Base-by-base conservation (phyloP, 495 filamentous ascomycete species). In the Parachaetomium inaequale region DNA sequence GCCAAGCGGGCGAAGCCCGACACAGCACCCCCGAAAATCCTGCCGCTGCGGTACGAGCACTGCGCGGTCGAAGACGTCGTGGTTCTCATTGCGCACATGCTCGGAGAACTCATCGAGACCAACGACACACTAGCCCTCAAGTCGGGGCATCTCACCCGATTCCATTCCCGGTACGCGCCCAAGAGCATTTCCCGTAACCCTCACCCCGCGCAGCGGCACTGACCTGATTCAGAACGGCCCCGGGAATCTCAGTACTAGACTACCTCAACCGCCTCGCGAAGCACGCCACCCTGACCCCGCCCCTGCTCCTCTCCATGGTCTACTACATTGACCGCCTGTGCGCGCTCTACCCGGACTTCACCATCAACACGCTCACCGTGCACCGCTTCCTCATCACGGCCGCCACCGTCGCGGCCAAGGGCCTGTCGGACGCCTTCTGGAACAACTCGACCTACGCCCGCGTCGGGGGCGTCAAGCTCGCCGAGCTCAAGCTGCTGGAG, bases 251-350 rank as follows among this genome's bases (percentile, higher is more conserved):
- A 52, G 92, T 98, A 19, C 78, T 84, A 38, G 94, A 98, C 70
- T 98, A 98, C 73, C 81, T 98, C 7, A 87, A 92, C 68, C 88
- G 94, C 58, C 81, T 98, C 19, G 92, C 94, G 12, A 92, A 92
- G 50, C 94, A 98, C 73, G 94, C 94, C 29, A 96, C 93, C 1
- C 83, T 98, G 1, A 89, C 90, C 7, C 93, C 94, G 7, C 93
- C 94, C 7, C 90, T 98, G 57, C 83, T 98, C n/a, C 83, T 98
- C n/a, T 92, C 91, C 63, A 98, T 98, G 93, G 94, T 98, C 56
- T 98, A 93, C 71, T 98, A 98, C 70, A 97, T 98, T 62, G 95
- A 98, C 74, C 87, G 90, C n/a, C 80, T 98, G 19, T 98, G 93
- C 74, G 86, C 90, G 4, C 76, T 94, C 29, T 98, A 96, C 70